A percentile compares a stretch with the other conserved stretches of the same genome.
These are phyloP conservation scores for Aureobasidium sp. DNA, from an alignment of 2,329 filamentous ascomycete species.

Conservation along the genomic window DNA sequence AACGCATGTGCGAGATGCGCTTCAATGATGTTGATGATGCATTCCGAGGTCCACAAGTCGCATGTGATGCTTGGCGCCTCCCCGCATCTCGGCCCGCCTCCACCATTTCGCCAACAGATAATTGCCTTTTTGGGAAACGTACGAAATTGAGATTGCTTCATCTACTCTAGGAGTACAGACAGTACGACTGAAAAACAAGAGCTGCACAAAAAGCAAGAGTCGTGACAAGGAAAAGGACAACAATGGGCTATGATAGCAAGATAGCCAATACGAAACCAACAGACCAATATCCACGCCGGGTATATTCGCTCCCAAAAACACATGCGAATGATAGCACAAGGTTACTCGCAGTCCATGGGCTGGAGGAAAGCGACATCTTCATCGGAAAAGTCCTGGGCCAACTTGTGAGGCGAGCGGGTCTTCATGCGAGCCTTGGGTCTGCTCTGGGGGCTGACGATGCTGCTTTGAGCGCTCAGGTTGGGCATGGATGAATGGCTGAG, in stretches of 20 bases:
- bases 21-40: background rate
- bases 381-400: background rate
- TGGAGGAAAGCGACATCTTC: conserved; percentile 14
- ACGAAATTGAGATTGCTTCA: background rate
- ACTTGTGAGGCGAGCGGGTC: background rate
- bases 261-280: background rate
- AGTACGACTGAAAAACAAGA: background rate
- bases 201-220: background rate
- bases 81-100: background rate
- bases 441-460: background rate
- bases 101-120: background rate
- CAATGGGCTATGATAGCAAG: background rate
- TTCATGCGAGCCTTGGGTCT: conserved; percentile 15
- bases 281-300: background rate
- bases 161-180: background rate
- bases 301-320: background rate
- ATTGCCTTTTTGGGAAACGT: background rate
- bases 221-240: background rate
- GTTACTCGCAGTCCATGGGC: conserved; percentile 16
- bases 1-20: background rate
- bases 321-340: background rate
- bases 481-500: conserved; percentile 12
- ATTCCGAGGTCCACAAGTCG: conserved; percentile 13
- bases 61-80: conserved; percentile 9
- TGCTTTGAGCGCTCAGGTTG: background rate